Evolutionary conservation across 2,329 filamentous ascomycete genomes (phyloP).

Genomic region (Alternaria arborescens): DNA sequence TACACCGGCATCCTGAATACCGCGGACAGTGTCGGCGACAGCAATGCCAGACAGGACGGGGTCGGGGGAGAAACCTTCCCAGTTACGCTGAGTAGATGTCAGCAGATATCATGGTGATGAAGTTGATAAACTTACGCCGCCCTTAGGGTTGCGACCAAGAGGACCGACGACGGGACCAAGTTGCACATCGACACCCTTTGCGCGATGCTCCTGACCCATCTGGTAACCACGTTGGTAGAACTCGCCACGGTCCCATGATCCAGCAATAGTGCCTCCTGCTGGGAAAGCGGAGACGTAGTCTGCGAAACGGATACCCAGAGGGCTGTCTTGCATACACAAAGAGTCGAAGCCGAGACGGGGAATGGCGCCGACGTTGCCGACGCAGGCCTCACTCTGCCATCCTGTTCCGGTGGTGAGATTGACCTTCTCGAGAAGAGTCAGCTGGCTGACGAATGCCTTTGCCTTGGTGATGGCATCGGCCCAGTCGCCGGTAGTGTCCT

Average conservation of each 20-base stretch:
- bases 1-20: slow-evolving; percentile 82
- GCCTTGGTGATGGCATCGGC: slow-evolving; percentile 78
- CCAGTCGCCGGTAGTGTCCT: slow-evolving; percentile 74
- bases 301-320: slow-evolving; percentile 77
- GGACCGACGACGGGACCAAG: slow-evolving; percentile 81
- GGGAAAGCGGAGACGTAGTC: slow-evolving; percentile 86
- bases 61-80: slow-evolving; percentile 70
- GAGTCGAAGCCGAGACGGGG: slow-evolving; percentile 74
- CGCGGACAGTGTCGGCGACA: slow-evolving; percentile 76
- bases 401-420: slow-evolving; percentile 92
- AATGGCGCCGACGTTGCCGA: slow-evolving; percentile 76
- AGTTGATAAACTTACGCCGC: slow-evolving; percentile 59
- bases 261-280: slow-evolving; percentile 78
- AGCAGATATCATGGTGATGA: background rate
- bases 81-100: slow-evolving; percentile 33
- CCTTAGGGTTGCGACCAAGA: slow-evolving; percentile 72
- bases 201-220: slow-evolving; percentile 78
- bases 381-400: slow-evolving; percentile 63
- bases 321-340: slow-evolving; percentile 88
- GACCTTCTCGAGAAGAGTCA: slow-evolving; percentile 89
- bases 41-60: slow-evolving; percentile 77
- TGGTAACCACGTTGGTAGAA: slow-evolving; percentile 73
- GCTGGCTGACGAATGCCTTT: slow-evolving; percentile 78
- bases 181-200: slow-evolving; percentile 77
- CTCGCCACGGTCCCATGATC: slow-evolving; percentile 80